These are phyloP conservation scores for Pythium guiyangense DNA, from an alignment of 352 stramenopile genomes.

Conservation along the genomic window DNA sequence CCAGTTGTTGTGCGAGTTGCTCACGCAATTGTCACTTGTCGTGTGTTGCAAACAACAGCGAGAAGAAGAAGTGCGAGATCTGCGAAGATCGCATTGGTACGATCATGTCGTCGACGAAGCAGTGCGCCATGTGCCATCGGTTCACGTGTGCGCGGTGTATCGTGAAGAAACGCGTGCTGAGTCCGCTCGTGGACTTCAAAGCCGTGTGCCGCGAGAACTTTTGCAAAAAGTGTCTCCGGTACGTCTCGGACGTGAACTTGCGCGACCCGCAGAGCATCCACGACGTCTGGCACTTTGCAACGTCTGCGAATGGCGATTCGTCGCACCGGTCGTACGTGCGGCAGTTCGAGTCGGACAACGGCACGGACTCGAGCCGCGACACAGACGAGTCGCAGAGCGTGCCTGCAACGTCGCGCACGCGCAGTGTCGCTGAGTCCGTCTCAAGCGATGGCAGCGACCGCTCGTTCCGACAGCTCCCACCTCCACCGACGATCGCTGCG, in stretches of 20 bases:
- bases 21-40: constrained; percentile 2
- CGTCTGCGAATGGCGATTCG: constrained; percentile 22
- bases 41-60: constrained; percentile 9
- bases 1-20: background rate
- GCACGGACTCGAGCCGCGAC: constrained; percentile 18
- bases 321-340: constrained; percentile 7
- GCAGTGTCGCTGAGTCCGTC: constrained; percentile 9
- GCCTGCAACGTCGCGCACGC: background rate
- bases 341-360: constrained; percentile 13
- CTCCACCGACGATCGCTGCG: constrained; percentile 11
- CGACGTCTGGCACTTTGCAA: constrained; percentile 38
- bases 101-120: constrained; percentile 53
- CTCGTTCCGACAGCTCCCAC: constrained; percentile 15
- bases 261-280: constrained; percentile 39
- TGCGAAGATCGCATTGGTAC: constrained; percentile 50
- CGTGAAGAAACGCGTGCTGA: constrained; percentile 57
- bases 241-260: constrained; percentile 57
- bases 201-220: constrained; percentile 44
- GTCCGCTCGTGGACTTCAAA: constrained; percentile 49
- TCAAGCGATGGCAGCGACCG: constrained; percentile 12
- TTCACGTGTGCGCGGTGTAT: constrained; percentile 61
- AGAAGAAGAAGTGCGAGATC: constrained; percentile 52
- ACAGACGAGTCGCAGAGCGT: constrained; percentile 27
- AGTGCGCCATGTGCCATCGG: constrained; percentile 61
- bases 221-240: constrained; percentile 66